Percentiles rank a stretch among this genome's conserved stretches.
Evolutionary conservation across 441 rosid species (phyloP).

Genomic region (Bocquillonia castaneifolia): DNA sequence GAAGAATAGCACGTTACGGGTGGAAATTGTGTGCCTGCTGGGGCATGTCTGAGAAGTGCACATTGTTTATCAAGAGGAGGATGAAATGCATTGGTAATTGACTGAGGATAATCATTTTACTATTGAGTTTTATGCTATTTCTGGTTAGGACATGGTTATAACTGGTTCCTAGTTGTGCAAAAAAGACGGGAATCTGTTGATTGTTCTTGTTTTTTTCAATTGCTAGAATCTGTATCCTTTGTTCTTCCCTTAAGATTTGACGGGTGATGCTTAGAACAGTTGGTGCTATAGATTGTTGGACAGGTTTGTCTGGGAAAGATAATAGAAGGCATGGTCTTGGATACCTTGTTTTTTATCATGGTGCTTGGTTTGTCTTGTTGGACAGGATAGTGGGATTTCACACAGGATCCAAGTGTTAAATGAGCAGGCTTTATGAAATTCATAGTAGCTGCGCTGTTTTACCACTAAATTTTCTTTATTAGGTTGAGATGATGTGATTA

Average conservation of each 20-base stretch:
- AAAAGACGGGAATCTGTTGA: not conserved
- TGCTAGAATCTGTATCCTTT: too few relatives aligned
- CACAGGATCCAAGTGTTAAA: not conserved
- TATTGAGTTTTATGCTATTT: not conserved
- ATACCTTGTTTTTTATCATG: not conserved
- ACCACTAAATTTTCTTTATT: not conserved
- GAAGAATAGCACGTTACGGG: not conserved
- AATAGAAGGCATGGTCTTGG: not conserved
- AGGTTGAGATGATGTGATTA: not conserved
- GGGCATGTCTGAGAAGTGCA: not conserved
- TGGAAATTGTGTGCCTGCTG: not conserved
- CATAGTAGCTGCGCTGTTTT: not conserved
- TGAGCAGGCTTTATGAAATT: not conserved
- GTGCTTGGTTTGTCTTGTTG: not conserved
- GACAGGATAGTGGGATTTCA: not conserved
- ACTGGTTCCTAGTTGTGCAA: too few relatives aligned
- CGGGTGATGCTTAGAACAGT: not conserved
- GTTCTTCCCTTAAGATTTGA: too few relatives aligned
- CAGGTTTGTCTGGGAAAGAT: not conserved
- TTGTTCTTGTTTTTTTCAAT: not conserved
- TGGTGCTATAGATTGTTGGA: not conserved
- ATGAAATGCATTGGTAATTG: not conserved
- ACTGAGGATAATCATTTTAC: not conserved
- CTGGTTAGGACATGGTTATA: not conserved
- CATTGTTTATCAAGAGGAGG: not conserved